Percentiles rank a stretch among this genome's conserved stretches.
phyloP scores from a whole-genome alignment of 2,329 filamentous ascomycete genomes.

The Pestalotiopsis sp. region DNA sequence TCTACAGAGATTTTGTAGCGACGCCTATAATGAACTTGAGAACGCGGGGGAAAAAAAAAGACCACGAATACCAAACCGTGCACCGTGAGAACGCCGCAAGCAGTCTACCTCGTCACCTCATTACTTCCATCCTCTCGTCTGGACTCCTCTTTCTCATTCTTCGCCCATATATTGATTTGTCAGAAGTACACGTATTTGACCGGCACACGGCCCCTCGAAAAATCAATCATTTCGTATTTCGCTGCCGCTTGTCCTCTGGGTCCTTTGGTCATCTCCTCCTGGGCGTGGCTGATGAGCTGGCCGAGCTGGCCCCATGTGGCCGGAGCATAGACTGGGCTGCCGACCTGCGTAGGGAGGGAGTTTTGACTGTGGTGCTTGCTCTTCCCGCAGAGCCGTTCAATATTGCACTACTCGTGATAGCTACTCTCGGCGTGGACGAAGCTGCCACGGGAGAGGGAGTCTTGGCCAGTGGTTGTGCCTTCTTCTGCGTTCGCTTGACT shows the following conservation, averaged over 20 bases:
- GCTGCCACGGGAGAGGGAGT: not conserved
- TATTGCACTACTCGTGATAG: not conserved
- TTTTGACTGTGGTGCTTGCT: not conserved
- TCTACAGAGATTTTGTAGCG: too few species aligned
- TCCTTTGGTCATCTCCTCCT: not conserved
- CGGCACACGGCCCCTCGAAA: too few species aligned
- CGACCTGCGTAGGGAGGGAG: not conserved
- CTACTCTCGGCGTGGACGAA: not conserved
- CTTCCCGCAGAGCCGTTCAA: not conserved
- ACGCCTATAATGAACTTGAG: too few species aligned
- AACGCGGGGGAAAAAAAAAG: too few species aligned
- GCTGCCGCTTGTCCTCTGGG: not conserved
- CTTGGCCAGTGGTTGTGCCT: not conserved
- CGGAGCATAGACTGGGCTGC: not conserved
- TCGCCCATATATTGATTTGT: too few species aligned
- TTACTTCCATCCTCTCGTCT: too few species aligned
- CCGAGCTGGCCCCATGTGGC: not conserved
- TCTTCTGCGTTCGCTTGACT: slow-evolving; percentile 6
- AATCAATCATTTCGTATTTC: not conserved
- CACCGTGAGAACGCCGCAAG: too few species aligned
- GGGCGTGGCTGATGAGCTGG: not conserved
- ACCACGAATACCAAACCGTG: too few species aligned
- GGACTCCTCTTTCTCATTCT: too few species aligned
- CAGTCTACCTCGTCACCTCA: too few species aligned
- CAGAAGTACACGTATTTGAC: too few species aligned